Evolutionary conservation across 2,329 filamentous ascomycete species (phyloP).

Genomic region (Alternaria angustiovoidea): DNA sequence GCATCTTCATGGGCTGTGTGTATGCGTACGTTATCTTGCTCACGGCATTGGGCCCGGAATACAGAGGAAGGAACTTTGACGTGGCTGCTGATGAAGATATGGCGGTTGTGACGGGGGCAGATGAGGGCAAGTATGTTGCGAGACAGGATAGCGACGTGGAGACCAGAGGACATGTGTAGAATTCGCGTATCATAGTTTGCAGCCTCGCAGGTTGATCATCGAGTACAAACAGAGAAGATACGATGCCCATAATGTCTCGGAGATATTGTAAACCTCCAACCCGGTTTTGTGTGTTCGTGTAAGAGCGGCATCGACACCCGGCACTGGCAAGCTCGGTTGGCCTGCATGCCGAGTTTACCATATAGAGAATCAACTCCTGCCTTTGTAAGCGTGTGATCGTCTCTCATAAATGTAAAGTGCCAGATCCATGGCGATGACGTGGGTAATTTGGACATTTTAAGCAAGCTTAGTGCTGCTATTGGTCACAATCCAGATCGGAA

Average conservation of each 20-base stretch:
- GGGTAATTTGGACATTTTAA: constrained; percentile 5
- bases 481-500: constrained; percentile 3
- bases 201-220: too few species aligned
- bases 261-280: neutral
- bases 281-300: neutral
- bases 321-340: neutral
- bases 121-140: constrained; percentile 18
- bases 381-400: neutral
- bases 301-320: too few species aligned
- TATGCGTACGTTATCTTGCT: constrained; percentile 70
- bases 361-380: neutral
- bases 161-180: neutral
- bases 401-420: neutral
- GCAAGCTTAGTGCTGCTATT: neutral
- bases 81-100: constrained; percentile 47
- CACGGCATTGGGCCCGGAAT: constrained; percentile 68
- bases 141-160: constrained; percentile 13
- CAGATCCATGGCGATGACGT: constrained; percentile 10
- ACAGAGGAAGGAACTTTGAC: constrained; percentile 49
- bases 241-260: neutral
- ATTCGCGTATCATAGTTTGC: neutral
- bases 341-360: neutral
- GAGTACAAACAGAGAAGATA: neutral
- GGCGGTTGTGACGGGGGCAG: constrained; percentile 33
- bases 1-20: constrained; percentile 89